phyloP scores from a whole-genome alignment of 768 basidiomycete species.

The Saitozyma podzolica region DNA sequence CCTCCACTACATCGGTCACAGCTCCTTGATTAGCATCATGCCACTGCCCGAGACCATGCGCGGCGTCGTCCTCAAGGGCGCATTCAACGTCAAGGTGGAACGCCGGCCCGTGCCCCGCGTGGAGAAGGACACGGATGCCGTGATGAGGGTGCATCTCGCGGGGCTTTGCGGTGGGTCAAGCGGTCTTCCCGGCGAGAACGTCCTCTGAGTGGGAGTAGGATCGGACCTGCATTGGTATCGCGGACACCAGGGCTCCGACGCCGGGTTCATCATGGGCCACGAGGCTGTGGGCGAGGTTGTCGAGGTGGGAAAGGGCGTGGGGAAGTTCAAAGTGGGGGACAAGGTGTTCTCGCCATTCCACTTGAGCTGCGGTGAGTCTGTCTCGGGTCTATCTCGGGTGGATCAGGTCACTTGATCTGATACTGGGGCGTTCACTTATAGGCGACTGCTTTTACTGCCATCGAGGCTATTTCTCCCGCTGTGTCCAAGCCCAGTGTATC shows the following conservation, averaged over 20 bases:
- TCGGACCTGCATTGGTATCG: conserved; percentile 44
- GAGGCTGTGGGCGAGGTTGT: conserved; percentile 38
- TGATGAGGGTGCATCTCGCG: conserved; percentile 36
- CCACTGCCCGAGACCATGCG: conserved; percentile 20
- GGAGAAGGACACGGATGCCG: conserved; percentile 26
- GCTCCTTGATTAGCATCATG: too few relatives aligned
- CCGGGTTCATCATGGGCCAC: conserved; percentile 39
- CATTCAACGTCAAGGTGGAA: conserved; percentile 22
- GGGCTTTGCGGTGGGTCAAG: conserved; percentile 39
- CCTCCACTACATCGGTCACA: too few relatives aligned
- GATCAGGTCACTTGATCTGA: not conserved
- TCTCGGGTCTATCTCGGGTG: not conserved
- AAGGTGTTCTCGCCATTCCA: conserved; percentile 50
- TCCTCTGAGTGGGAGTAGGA: conserved; percentile 16
- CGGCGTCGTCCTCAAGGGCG: conserved; percentile 31
- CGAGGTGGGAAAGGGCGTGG: conserved; percentile 40
- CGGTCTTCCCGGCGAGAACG: not conserved
- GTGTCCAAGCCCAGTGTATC: conserved; percentile 28
- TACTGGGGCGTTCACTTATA: conserved; percentile 4
- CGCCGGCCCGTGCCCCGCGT: conserved; percentile 29
- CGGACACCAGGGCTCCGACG: conserved; percentile 20
- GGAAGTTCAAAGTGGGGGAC: conserved; percentile 50
- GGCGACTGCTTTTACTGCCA: conserved; percentile 48
- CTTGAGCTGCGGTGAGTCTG: conserved; percentile 35
- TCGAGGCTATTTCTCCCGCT: conserved; percentile 38